Base-by-base conservation (phyloP, 768 basidiomycete genomes). In the Symmetrospora coprosmae region DNA sequence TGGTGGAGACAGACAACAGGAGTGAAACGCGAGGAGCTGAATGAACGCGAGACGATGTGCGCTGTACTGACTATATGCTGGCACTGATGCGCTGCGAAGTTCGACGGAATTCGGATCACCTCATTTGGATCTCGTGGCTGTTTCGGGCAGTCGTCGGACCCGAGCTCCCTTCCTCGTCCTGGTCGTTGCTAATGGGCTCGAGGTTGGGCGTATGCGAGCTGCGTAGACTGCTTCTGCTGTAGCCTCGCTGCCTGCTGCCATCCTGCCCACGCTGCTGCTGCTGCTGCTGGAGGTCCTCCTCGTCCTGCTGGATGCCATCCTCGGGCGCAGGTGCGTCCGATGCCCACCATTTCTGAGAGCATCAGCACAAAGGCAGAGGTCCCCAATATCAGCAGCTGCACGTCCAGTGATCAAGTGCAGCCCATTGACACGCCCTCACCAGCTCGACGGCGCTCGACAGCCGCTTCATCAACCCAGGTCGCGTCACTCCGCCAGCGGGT, bases 321-420 rank as follows among this genome's bases (percentile, higher is more conserved):
- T 47, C 40, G 5, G 40, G 28, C 4, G 40, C 38, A 30, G 55
- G 55, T 46, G 39, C 41, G 27, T 46, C 25, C 13, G 39, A 25
- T 45, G 41, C 35, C 55, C 55, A 46, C 40, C 39, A 58, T 27
- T 46, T 46, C 28, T n/a, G n/a, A n/a, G n/a, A n/a, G n/a, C n/a
- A n/a, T n/a, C n/a, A n/a, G n/a, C n/a, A n/a, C n/a, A n/a, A n/a
- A n/a, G n/a, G n/a, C n/a, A n/a, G n/a, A n/a, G n/a, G n/a, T n/a
- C n/a, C n/a, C n/a, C n/a, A n/a, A n/a, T n/a, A n/a, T n/a, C n/a
- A n/a, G n/a, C n/a, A n/a, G n/a, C n/a, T n/a, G n/a, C n/a, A n/a
- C n/a, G n/a, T n/a, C n/a, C n/a, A n/a, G n/a, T n/a, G n/a, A n/a
- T n/a, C n/a, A n/a, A n/a, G n/a, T n/a, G n/a, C n/a, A n/a, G n/a